Base-by-base conservation (phyloP, 306 rosid species). In the Psophocarpus tetragonolobus region DNA sequence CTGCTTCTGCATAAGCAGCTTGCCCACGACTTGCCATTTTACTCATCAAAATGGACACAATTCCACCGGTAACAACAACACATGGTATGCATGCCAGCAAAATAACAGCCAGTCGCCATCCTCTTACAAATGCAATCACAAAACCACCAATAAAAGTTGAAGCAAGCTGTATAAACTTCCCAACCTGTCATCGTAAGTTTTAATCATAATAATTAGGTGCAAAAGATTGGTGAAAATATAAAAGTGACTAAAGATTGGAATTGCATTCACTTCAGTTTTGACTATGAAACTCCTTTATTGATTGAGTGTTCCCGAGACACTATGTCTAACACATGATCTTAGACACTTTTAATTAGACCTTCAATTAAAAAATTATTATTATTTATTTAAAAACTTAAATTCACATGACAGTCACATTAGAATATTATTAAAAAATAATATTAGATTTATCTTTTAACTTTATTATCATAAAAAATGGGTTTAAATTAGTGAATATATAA, bases 1-100 rank as follows among this genome's bases (percentile, higher is more conserved):
- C 92, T 12, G 98, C 97, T 82, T 95, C 97, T 5, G 96, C 92
- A 69, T 95, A 95, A 74, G 97, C 98, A 39, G 68, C 18, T 74
- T 95, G 97, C 1, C 93, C 97, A 0, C 97, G 89, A 35, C 88
- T 85, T 0, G 98, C 76, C 96, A 95, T 87, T 84, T 80, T 92
- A 5, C 91, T 24, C 75, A 90, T 71, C 41, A 82, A 1, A 0
- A 36, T 27, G 1, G 96, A 61, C 67, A 89, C 41, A 36, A 66
- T 1, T 58, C 85, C 97, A 14, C 93, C 95, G 15, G 86, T 53
- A 82, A 81, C 0, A 26, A 82, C 87, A 53, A 92, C 84, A 2
- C 60, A 80, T 17, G 98, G 98, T 66, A 95, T 13, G 21, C 97
- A 87, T 2, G 88, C 18, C 8, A 95, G 75, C 76, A 95, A 53